These are phyloP conservation scores for Zanthoxylum bungeanum DNA, from an alignment of 345 rosid genomes.

Conservation along the genomic window DNA sequence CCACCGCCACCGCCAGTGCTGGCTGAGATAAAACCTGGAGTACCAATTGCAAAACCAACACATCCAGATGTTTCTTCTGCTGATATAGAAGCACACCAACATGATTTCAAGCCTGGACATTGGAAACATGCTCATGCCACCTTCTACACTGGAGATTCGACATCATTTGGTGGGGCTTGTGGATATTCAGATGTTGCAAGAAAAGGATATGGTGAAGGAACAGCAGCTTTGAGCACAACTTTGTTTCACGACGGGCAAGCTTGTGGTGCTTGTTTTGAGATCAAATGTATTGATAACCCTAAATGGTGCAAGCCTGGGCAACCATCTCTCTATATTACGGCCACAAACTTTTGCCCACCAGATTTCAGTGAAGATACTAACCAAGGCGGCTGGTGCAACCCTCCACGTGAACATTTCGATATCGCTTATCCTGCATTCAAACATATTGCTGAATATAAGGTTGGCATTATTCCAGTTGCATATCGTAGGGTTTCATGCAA, in stretches of 20 bases:
- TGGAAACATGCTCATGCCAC: constrained; percentile 52
- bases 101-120: constrained; percentile 30
- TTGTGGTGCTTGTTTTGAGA: constrained; percentile 58
- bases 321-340: constrained; percentile 57
- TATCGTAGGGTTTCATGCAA: constrained; percentile 78
- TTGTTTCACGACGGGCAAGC: constrained; percentile 43
- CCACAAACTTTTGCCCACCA: constrained; percentile 78
- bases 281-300: constrained; percentile 33
- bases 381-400: constrained; percentile 82
- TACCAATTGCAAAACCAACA: not conserved
- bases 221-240: constrained; percentile 43
- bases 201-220: constrained; percentile 39
- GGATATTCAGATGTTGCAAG: constrained; percentile 38
- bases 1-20: too few relatives aligned
- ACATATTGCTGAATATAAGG: constrained; percentile 52
- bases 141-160: constrained; percentile 45
- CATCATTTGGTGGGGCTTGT: constrained; percentile 59
- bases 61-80: not conserved
- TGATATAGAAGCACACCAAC: not conserved
- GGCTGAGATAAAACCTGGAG: not conserved
- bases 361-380: constrained; percentile 42
- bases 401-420: constrained; percentile 72
- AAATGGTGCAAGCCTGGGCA: constrained; percentile 58
- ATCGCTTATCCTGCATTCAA: constrained; percentile 57
- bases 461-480: constrained; percentile 58